These are phyloP conservation scores for Musa itinerans DNA, from an alignment of 176 grass and related monocot genomes.

Conservation along the genomic window DNA sequence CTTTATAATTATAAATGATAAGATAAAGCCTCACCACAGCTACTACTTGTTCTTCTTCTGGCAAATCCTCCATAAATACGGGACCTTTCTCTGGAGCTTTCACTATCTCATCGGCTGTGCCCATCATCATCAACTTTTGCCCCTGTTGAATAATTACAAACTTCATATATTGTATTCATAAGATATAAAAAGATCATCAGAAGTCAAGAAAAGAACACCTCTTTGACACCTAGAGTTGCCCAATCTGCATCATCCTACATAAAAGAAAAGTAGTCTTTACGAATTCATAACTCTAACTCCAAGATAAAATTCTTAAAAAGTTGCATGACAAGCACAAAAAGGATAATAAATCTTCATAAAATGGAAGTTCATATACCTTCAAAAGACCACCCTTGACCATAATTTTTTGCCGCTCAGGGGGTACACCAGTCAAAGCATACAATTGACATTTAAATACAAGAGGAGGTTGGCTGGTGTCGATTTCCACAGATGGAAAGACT, in stretches of 20 bases:
- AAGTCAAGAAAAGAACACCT: slow-evolving; percentile 45
- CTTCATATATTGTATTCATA: slow-evolving; percentile 1
- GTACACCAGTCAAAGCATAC: slow-evolving; percentile 89
- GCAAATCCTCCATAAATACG: slow-evolving; percentile 92
- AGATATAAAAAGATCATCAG: slow-evolving; percentile 20
- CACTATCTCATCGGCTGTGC: slow-evolving; percentile 97
- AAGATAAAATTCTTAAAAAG: not conserved
- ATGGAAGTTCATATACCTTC: slow-evolving; percentile 45
- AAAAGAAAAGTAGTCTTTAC: slow-evolving; percentile 21
- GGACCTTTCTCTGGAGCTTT: slow-evolving; percentile 94
- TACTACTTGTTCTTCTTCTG: slow-evolving; percentile 91
- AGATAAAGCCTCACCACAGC: slow-evolving; percentile 36
- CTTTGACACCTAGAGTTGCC: slow-evolving; percentile 85
- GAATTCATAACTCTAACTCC: not conserved
- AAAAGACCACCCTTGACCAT: slow-evolving; percentile 97
- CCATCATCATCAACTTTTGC: slow-evolving; percentile 99
- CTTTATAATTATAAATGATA: slow-evolving; percentile 4
- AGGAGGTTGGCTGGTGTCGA: slow-evolving; percentile 77
- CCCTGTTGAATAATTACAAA: slow-evolving; percentile 47
- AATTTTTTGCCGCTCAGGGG: slow-evolving; percentile 95
- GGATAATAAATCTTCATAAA: not conserved
- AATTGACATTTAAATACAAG: slow-evolving; percentile 91
- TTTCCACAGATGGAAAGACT: slow-evolving; percentile 68
- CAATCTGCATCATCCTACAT: slow-evolving; percentile 96
- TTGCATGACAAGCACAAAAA: not conserved